Evolutionary conservation across 2,329 filamentous ascomycete genomes (phyloP).

Genomic region (Emericellopsis atlantica): DNA sequence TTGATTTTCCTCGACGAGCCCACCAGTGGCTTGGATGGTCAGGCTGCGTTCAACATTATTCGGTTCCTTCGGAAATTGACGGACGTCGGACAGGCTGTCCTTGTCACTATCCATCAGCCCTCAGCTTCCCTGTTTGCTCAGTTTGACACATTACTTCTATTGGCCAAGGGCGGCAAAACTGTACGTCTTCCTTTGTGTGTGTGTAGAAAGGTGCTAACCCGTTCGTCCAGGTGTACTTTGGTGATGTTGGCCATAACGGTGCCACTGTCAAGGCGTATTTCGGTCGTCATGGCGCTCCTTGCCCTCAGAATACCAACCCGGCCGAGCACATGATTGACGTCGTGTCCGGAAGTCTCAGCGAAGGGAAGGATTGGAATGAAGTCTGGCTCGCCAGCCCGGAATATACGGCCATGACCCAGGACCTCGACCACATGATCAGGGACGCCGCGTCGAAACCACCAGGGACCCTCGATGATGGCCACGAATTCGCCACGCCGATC

Average conservation of each 20-base stretch:
- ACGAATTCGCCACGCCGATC: conserved; percentile 57
- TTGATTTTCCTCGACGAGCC: conserved; percentile 51
- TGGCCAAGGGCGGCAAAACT: conserved; percentile 51
- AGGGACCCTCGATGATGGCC: conserved; percentile 33
- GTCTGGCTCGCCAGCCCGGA: conserved; percentile 51
- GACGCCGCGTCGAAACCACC: conserved; percentile 35
- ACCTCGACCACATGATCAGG: conserved; percentile 33
- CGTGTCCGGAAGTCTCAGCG: conserved; percentile 33
- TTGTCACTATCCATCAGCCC: conserved; percentile 61
- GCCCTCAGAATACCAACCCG: conserved; percentile 24
- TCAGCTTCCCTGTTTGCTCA: conserved; percentile 53
- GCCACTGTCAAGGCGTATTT: conserved; percentile 28
- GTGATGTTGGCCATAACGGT: conserved; percentile 33
- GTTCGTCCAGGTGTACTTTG: conserved; percentile 6
- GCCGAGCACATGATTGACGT: conserved; percentile 30
- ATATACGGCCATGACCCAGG: conserved; percentile 31
- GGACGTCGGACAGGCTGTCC: conserved; percentile 51
- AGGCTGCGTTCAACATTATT: conserved; percentile 53
- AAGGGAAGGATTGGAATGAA: conserved; percentile 22
- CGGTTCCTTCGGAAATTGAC: conserved; percentile 55
- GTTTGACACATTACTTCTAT: conserved; percentile 52
- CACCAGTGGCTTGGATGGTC: conserved; percentile 54
- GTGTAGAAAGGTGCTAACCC: background rate
- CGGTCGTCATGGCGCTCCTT: conserved; percentile 28
- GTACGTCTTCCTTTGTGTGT: background rate